Evolutionary conservation across 352 stramenopile genomes (phyloP).

Genomic region (Phytophthora vignae): DNA sequence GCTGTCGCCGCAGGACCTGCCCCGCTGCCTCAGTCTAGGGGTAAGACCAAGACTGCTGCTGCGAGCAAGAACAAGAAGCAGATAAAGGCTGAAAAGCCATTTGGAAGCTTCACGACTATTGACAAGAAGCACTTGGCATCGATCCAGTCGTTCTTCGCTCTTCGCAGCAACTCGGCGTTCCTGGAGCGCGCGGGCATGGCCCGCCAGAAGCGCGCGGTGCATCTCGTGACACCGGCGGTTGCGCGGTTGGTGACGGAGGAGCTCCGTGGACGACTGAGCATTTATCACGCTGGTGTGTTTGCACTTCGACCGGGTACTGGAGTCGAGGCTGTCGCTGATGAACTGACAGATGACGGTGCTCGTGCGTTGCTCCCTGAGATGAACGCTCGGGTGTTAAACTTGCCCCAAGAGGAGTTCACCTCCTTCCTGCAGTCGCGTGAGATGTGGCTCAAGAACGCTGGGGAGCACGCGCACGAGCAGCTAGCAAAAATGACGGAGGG

Average conservation of each 20-base stretch:
- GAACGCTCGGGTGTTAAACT: slow-evolving; percentile 53
- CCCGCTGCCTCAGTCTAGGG: slow-evolving; percentile 29
- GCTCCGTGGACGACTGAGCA: slow-evolving; percentile 53
- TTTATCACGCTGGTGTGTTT: slow-evolving; percentile 76
- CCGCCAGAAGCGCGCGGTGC: slow-evolving; percentile 69
- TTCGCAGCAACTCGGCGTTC: slow-evolving; percentile 46
- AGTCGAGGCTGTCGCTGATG: slow-evolving; percentile 40
- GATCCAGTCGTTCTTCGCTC: slow-evolving; percentile 55
- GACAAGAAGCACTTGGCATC: slow-evolving; percentile 45
- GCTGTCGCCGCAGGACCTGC: slow-evolving; percentile 47
- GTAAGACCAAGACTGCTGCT: slow-evolving; percentile 25
- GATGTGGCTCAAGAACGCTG: slow-evolving; percentile 84
- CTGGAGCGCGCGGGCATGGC: slow-evolving; percentile 74
- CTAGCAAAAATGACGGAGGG: slow-evolving; percentile 65
- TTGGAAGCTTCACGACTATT: slow-evolving; percentile 65
- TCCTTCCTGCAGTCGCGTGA: slow-evolving; percentile 69
- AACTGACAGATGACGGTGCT: slow-evolving; percentile 75
- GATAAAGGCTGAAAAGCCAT: slow-evolving; percentile 64
- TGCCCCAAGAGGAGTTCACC: slow-evolving; percentile 75
- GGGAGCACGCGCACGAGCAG: slow-evolving; percentile 54
- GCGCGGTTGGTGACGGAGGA: slow-evolving; percentile 51
- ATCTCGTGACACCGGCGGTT: slow-evolving; percentile 68
- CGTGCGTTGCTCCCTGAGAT: slow-evolving; percentile 64
- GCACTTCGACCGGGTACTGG: slow-evolving; percentile 41
- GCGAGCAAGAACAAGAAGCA: slow-evolving; percentile 58